phyloP scores from a whole-genome alignment of 495 filamentous ascomycete genomes.

The Aspergillus cavernicola region DNA sequence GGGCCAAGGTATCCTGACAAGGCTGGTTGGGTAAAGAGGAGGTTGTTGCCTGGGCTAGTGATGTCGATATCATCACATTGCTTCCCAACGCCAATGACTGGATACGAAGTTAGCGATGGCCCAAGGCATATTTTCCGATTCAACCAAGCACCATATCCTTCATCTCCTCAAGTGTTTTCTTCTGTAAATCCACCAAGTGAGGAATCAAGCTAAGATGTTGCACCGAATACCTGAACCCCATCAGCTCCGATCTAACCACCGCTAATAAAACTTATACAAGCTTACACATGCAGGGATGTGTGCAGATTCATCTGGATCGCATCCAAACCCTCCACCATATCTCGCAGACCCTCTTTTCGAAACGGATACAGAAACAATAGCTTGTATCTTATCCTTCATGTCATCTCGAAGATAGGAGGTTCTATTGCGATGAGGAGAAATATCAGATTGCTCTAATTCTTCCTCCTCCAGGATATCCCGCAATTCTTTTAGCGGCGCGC shows the following conservation, averaged over 20 bases:
- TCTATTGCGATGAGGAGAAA: not conserved
- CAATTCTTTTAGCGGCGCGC: not conserved
- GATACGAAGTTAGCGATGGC: too few species aligned
- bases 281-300: not conserved
- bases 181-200: not conserved
- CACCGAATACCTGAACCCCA: not conserved
- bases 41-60: not conserved
- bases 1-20: too few species aligned
- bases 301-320: constrained; percentile 1
- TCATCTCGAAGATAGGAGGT: not conserved
- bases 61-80: not conserved
- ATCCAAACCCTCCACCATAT: not conserved
- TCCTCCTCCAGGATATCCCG: not conserved
- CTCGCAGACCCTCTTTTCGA: not conserved
- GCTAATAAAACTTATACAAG: not conserved
- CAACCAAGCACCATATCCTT: not conserved
- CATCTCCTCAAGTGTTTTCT: not conserved
- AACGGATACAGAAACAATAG: not conserved
- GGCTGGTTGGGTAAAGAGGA: too few species aligned
- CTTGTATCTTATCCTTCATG: not conserved
- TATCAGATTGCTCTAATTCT: not conserved
- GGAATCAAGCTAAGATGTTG: not conserved
- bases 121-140: too few species aligned
- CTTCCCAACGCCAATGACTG: not conserved
- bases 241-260: not conserved